These are phyloP conservation scores for Rhododendron griersonianum DNA, from an alignment of 148 eudicot genomes.

Conservation along the genomic window DNA sequence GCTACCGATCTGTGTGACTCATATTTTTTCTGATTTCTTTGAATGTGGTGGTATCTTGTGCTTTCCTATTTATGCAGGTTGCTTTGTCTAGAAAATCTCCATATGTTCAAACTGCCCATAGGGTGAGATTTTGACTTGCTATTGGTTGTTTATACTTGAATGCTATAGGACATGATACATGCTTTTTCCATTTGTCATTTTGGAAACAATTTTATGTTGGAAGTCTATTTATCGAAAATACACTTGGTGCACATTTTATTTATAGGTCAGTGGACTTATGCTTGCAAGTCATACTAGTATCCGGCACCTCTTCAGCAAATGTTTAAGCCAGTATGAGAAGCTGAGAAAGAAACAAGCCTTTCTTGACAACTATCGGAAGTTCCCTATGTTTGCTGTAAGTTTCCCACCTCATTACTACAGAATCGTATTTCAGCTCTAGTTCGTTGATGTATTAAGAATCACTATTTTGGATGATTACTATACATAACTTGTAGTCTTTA, in stretches of 20 bases:
- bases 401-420: neutral
- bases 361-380: constrained; percentile 91
- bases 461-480: neutral
- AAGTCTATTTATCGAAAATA: neutral
- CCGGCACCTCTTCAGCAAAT: constrained; percentile 87
- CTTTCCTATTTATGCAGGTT: constrained; percentile 47
- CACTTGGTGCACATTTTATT: neutral
- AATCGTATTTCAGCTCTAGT: neutral
- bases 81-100: constrained; percentile 98
- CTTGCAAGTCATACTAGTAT: constrained; percentile 95
- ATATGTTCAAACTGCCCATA: constrained; percentile 92
- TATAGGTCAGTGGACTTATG: constrained; percentile 96
- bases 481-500: neutral
- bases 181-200: constrained; percentile 2
- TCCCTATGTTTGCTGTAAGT: constrained; percentile 98
- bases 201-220: neutral
- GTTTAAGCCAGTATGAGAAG: constrained; percentile 85
- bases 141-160: neutral
- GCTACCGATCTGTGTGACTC: neutral
- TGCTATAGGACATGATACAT: neutral
- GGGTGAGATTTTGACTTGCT: constrained; percentile 43
- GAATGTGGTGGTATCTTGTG: neutral
- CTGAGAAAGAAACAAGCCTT: constrained; percentile 97
- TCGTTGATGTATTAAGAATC: neutral
- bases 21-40: neutral